These are phyloP conservation scores for Plectranthus barbatus DNA, from an alignment of 257 asterid species.

Conservation along the genomic window DNA sequence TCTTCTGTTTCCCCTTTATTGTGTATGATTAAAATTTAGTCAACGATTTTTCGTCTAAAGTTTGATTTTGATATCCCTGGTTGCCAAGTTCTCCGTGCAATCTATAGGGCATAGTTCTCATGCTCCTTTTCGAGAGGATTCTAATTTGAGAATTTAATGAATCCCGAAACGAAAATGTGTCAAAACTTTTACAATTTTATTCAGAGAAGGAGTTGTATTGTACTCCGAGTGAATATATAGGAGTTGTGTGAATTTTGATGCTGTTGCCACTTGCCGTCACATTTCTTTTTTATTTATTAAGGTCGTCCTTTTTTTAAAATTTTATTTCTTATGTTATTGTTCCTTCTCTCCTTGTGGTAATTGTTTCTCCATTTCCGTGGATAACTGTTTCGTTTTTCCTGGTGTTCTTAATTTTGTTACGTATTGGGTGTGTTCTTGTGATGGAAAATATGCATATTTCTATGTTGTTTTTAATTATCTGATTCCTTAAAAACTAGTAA, in stretches of 20 bases:
- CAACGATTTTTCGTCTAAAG: not conserved
- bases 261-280: not conserved
- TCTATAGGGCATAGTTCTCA: slow-evolving; percentile 30
- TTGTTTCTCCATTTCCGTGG: not conserved
- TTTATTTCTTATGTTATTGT: not conserved
- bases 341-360: not conserved
- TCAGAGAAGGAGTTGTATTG: not conserved
- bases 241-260: not conserved
- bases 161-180: not conserved
- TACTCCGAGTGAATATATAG: not conserved
- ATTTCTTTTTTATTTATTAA: not conserved
- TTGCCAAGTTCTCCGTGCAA: not conserved
- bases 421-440: slow-evolving; percentile 4
- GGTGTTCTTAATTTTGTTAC: not conserved
- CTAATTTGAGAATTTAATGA: not conserved
- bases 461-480: not conserved
- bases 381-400: not conserved
- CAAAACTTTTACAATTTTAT: not conserved
- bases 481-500: not conserved
- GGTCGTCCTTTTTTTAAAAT: not conserved
- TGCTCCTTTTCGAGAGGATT: slow-evolving; percentile 13
- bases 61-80: not conserved
- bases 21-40: not conserved
- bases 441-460: not conserved
- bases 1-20: not conserved